Evolutionary conservation across 805 yeast species (phyloP).

Genomic region (Schwanniomyces occidentalis): DNA sequence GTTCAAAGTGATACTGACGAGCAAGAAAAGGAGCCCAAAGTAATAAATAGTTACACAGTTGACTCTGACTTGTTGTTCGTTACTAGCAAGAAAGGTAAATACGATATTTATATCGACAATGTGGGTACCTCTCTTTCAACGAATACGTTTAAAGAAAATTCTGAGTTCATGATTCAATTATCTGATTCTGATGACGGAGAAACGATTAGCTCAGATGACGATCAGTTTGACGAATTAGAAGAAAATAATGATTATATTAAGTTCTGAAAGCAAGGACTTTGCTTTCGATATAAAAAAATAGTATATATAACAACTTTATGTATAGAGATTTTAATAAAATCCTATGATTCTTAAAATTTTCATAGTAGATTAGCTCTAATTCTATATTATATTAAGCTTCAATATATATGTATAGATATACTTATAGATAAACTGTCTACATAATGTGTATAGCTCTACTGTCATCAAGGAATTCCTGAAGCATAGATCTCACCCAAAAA

Average conservation of each 20-base stretch:
- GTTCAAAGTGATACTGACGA: slow-evolving; percentile 16
- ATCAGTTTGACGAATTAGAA: slow-evolving; percentile 16
- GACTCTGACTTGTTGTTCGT: slow-evolving; percentile 27
- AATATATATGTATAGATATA: no score
- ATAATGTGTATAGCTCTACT: no score
- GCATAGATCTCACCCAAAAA: no score
- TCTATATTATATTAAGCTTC: no score
- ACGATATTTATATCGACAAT: slow-evolving; percentile 26
- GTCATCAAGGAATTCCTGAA: no score
- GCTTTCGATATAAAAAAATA: no score
- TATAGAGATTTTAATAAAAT: no score
- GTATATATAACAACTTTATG: no score
- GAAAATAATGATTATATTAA: slow-evolving; percentile 25
- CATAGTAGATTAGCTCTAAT: no score
- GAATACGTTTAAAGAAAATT: slow-evolving; percentile 7
- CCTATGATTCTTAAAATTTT: no score
- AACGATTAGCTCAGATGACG: slow-evolving; percentile 1
- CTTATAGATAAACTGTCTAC: no score
- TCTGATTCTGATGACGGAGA: slow-evolving; percentile 10
- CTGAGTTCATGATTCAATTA: slow-evolving; percentile 17
- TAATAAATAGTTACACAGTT: slow-evolving; percentile 35
- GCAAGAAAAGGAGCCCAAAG: slow-evolving; percentile 8
- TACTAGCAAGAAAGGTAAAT: slow-evolving; percentile 17
- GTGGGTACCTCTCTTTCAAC: not conserved
- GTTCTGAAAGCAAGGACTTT: slow-evolving; percentile 9